Base-by-base conservation (phyloP, 1,139 yeast species). In the Taphrina deformans region DNA sequence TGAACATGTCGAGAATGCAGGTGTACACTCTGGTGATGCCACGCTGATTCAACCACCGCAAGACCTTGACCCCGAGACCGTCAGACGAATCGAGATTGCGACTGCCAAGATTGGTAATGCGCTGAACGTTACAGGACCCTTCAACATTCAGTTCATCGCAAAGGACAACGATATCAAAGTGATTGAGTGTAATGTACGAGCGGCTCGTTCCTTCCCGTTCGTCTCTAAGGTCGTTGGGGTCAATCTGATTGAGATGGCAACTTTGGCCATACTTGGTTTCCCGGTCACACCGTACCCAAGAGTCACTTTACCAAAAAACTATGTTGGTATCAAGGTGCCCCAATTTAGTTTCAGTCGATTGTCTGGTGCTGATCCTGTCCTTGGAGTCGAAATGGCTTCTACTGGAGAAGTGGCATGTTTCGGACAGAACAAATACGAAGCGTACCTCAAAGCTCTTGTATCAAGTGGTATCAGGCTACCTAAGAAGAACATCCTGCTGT, bases 11-110 rank as follows among this genome's bases (percentile, higher is more conserved):
- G 99, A 93, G 79, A 93, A 93, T 75, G 99, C 99, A 31, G 99
- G 99, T 84, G 97, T 93, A 66, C 99, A 93, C 79, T 93, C 99
- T 67, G 99, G 99, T 82, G 99, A 93, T 79, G 99, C 99, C 69
- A 93, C 99, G 59, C 82, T 93, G 75, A 88, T 93, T 77, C 96
- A 93, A 68, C 99, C 99, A 67, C 97, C 98, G 55, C 98, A 92
- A 79, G 96, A 90, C 77, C 83, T 93, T 74, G 95, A 88, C 70
- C 90, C 92, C 69, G 96, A 89, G 79, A 91, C 96, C 50, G 96
- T 91, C 66, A 82, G 84, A 72, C 84, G 97, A 79, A 89, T 92
- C 75, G 96, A 89, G 68, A 95, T 86, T 73, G 97, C 97, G 58
- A 90, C 99, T 68, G 96, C 96, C 67, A 93, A 92, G 81, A 90